phyloP scores from a whole-genome alignment of 805 yeast genomes.

The Hanseniaspora meyeri region DNA sequence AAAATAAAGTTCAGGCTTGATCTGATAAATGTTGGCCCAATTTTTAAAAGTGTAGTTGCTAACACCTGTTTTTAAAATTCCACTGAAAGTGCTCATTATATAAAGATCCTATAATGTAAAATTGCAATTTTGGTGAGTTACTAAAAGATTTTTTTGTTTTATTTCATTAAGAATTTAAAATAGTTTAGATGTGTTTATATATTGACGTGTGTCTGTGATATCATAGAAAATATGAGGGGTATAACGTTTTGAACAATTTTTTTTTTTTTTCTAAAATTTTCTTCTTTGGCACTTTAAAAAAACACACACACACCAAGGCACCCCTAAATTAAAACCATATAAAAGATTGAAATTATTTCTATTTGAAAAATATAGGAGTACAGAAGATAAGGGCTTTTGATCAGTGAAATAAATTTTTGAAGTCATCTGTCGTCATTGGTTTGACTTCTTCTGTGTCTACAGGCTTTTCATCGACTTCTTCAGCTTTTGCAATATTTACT shows the following conservation, averaged over 20 bases:
- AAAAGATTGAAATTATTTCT: no score
- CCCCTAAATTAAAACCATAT: no score
- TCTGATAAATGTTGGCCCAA: slow-evolving; percentile 85
- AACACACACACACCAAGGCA: no score
- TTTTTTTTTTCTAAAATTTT: no score
- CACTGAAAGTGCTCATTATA: background rate
- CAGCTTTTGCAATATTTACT: background rate
- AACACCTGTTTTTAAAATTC: slow-evolving; percentile 17
- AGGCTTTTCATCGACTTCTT: background rate
- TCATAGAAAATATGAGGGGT: no score
- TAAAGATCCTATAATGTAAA: no score
- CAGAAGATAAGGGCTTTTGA: background rate
- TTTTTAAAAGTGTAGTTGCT: slow-evolving; percentile 31
- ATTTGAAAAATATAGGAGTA: no score
- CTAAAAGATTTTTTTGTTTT: background rate
- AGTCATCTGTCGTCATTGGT: slow-evolving; percentile 6
- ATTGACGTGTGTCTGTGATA: no score
- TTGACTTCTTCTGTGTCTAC: background rate
- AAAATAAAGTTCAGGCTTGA: slow-evolving; percentile 64
- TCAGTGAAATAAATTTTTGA: slow-evolving; percentile 1
- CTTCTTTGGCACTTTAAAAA: no score
- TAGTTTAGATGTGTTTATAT: no score
- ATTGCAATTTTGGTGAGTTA: background rate
- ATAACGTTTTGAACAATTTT: no score
- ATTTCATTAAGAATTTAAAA: no score